These are phyloP conservation scores for Prototheca cutis DNA, from an alignment of 163 green algal genomes.

Conservation along the genomic window DNA sequence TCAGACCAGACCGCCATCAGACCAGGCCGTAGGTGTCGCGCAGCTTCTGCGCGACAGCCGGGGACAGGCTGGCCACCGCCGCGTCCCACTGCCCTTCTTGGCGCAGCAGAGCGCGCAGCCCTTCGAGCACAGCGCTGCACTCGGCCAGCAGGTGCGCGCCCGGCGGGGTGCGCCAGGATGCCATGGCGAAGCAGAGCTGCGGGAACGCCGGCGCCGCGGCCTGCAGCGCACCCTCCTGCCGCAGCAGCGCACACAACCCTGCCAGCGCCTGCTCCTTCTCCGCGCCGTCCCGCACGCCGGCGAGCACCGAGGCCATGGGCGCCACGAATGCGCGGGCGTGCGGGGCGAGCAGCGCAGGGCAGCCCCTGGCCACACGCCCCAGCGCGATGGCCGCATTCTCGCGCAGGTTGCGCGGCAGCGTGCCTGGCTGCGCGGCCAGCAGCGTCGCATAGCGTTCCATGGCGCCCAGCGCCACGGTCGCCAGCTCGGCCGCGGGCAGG, in stretches of 20 bases:
- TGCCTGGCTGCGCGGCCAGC: conserved; percentile 21
- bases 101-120: conserved; percentile 23
- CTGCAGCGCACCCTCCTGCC: conserved; percentile 41
- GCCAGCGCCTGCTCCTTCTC: conserved; percentile 93
- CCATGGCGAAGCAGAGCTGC: conserved; percentile 50
- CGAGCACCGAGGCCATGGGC: conserved; percentile 64
- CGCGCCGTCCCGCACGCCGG: conserved; percentile 69
- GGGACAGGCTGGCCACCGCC: conserved; percentile 10
- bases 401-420: conserved; percentile 57
- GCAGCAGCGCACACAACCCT: conserved; percentile 62
- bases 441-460: conserved; percentile 42
- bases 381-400: conserved; percentile 91
- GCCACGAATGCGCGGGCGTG: conserved; percentile 18
- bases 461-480: conserved; percentile 23
- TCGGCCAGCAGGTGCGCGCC: conserved; percentile 46
- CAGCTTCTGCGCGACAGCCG: conserved; percentile 22
- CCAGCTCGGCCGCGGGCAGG: conserved; percentile 19
- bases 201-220: conserved; percentile 39
- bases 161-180: conserved; percentile 51
- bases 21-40: too few relatives aligned
- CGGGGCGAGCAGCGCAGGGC: conserved; percentile 33
- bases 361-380: conserved; percentile 63
- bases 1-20: too few relatives aligned
- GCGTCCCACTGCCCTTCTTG: conserved; percentile 24
- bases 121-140: conserved; percentile 34